Conservation (phyloP, 768 basidiomycete species). For the Rhodosporidiobolus sp. region DNA sequence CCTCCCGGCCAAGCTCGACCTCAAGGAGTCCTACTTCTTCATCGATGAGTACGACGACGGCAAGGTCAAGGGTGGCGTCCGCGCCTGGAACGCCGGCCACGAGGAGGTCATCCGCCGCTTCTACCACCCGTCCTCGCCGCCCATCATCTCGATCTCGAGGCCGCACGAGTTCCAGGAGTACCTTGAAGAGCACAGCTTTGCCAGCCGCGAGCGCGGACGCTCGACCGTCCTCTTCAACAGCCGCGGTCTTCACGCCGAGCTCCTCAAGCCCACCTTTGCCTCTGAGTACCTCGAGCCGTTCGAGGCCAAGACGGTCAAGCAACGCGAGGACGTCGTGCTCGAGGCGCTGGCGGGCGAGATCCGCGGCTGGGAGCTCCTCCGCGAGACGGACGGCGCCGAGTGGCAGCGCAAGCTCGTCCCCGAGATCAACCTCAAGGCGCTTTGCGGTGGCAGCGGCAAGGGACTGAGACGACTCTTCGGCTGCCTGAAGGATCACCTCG, state of each 20-base stretch:
- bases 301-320: background rate
- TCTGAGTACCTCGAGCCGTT: background rate
- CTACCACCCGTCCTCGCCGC: background rate
- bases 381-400: background rate
- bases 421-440: background rate
- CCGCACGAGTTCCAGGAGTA: background rate
- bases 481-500: background rate
- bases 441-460: background rate
- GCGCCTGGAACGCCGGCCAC: background rate
- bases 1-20: too few species aligned
- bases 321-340: background rate
- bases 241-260: background rate
- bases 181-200: background rate
- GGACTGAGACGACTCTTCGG: background rate
- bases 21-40: background rate
- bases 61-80: background rate
- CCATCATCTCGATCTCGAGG: background rate
- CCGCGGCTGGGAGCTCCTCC: background rate
- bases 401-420: background rate
- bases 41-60: conserved; percentile 2
- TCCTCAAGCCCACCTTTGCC: background rate
- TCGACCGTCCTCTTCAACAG: background rate
- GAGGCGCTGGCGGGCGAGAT: background rate
- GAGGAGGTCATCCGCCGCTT: background rate
- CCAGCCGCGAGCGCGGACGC: background rate